Base-by-base conservation (phyloP, 23 red algal species). In the Gracilaria domingensis region DNA sequence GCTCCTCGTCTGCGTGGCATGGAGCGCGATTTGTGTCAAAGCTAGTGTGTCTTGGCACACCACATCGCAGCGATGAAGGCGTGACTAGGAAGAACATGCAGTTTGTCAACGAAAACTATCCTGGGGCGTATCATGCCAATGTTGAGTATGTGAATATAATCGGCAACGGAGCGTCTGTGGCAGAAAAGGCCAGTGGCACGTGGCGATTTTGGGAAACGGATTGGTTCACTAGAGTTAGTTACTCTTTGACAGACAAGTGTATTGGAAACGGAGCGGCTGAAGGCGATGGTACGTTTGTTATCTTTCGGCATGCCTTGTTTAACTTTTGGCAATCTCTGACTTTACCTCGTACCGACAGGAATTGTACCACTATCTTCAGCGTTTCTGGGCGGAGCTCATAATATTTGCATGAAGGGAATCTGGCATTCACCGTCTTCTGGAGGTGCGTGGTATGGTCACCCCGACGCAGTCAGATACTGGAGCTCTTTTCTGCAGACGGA, bases 11-110 rank as follows among this genome's bases (percentile, higher is more conserved):
- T 34, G 72, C 48, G 51, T 94, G 75, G 70, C 72, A 58, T 56
- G 92, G 92, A 16, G 72, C 7, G 59, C 92, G 92, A 57, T 29
- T 59, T 64, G 92, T 96, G 21, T 78, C 65, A 11, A 47, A 44
- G 49, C 62, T 96, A 17, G 65, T 96, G 5, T 91, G 86, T 45
- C 72, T 96, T 36, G 95, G 95, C 11, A 96, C 95, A 6, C 95
- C 95, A 21, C 95, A 96, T 55, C 79, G 60, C 8, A 89, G 83
- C 34, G 90, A 60, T 18, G 89, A 96, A 57, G 23, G 37, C 0
- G 66, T 96, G 1, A 88, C 95, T 0, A 81, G 54, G 59, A 65
- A 32, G 8, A 96, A 96, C 29, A 88, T 96, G 79, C 42, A 69
- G n/a, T 96, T 88, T 85, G 95, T 96, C 12, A 96, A 96, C 39